Conservation (phyloP, 1,139 yeast genomes). For the Nakaseomyces sp. region DNA sequence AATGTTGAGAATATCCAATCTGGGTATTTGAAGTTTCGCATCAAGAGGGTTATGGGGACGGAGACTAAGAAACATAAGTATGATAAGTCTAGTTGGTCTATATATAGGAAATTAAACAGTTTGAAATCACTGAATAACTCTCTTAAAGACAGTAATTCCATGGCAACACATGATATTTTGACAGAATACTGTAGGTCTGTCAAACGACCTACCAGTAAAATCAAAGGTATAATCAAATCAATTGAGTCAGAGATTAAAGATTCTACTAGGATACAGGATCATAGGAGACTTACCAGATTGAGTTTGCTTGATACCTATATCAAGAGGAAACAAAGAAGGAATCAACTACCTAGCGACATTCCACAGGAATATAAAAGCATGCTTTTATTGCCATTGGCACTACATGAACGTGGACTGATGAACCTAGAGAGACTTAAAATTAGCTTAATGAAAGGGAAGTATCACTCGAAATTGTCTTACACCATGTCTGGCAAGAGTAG, state of each 20-base stretch:
- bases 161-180: conserved; percentile 11
- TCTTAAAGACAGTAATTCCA: conserved; percentile 9
- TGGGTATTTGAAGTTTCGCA: conserved; percentile 11
- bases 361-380: conserved; percentile 15
- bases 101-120: conserved; percentile 13
- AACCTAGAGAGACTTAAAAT: conserved; percentile 15
- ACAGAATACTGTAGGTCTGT: conserved; percentile 7
- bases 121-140: conserved; percentile 13
- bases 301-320: conserved; percentile 16
- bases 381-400: conserved; percentile 24
- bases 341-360: conserved; percentile 15
- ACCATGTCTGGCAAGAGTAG: conserved; percentile 23
- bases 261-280: conserved; percentile 1
- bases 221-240: background rate
- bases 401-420: conserved; percentile 18
- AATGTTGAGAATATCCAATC: conserved; percentile 16
- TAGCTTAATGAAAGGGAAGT: conserved; percentile 23
- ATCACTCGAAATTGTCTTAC: conserved; percentile 17
- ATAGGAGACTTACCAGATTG: conserved; percentile 10
- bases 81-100: conserved; percentile 25
- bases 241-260: background rate
- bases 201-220: conserved; percentile 8
- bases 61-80: conserved; percentile 14
- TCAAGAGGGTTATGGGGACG: conserved; percentile 10
- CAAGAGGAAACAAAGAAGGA: conserved; percentile 11